phyloP scores from a whole-genome alignment of 495 filamentous ascomycete genomes.

The Penicillium bialowiezense region DNA sequence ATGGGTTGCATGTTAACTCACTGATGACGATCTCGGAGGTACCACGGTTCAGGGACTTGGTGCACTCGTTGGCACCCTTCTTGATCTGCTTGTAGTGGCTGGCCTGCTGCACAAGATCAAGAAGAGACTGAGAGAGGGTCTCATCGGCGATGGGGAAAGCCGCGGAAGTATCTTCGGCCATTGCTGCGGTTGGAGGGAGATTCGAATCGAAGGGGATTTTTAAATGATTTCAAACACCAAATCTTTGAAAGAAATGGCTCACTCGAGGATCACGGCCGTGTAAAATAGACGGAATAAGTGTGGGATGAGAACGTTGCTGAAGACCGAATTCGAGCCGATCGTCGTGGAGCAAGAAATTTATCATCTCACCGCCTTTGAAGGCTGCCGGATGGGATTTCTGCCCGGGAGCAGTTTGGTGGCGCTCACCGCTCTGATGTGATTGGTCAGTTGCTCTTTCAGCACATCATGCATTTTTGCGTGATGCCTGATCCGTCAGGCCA shows the following conservation, averaged over 20 bases:
- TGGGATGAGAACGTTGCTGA: constrained; percentile 4
- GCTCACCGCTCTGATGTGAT: background rate
- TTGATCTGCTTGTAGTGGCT: constrained; percentile 82
- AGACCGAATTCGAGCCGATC: background rate
- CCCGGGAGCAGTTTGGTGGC: background rate
- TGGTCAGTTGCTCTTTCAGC: background rate
- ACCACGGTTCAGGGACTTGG: constrained; percentile 87
- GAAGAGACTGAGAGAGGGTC: constrained; percentile 71
- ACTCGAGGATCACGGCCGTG: constrained; percentile 46
- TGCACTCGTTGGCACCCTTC: constrained; percentile 72
- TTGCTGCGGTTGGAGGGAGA: constrained; percentile 16
- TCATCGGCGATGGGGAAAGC: constrained; percentile 91
- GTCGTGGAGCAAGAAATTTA: background rate
- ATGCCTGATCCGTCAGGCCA: too few relatives aligned
- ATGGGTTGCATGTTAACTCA: background rate
- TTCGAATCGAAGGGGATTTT: constrained; percentile 3
- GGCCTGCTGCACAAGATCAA: constrained; percentile 87
- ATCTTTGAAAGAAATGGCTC: constrained; percentile 35
- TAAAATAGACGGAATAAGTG: constrained; percentile 15
- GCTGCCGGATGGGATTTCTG: background rate
- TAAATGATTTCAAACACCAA: constrained; percentile 15
- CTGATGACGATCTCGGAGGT: constrained; percentile 85
- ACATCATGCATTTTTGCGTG: too few relatives aligned
- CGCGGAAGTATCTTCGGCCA: constrained; percentile 40
- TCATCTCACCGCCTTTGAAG: background rate